Evolutionary conservation across 352 stramenopile species (phyloP).

Genomic region (Aphanomyces euteiches): DNA sequence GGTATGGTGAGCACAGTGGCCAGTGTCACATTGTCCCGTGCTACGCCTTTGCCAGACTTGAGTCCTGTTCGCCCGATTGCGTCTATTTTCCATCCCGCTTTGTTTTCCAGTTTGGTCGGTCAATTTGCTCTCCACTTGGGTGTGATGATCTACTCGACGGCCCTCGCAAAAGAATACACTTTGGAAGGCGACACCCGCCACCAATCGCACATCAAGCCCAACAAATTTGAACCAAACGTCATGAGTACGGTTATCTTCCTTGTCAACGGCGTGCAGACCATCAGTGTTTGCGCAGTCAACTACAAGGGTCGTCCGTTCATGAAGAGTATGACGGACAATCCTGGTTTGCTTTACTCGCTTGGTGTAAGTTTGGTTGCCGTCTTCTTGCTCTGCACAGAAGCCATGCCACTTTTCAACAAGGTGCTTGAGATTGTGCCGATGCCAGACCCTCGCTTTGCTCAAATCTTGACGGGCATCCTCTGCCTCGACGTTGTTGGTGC

Average conservation of each 20-base stretch:
- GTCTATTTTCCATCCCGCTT: slow-evolving; percentile 93
- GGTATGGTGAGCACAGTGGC: slow-evolving; percentile 84
- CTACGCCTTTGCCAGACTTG: slow-evolving; percentile 92
- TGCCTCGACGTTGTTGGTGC: slow-evolving; percentile 81
- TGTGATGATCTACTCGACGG: slow-evolving; percentile 90
- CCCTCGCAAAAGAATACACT: slow-evolving; percentile 89
- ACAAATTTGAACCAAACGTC: slow-evolving; percentile 96
- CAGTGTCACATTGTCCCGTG: slow-evolving; percentile 83
- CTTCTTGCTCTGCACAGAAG: slow-evolving; percentile 90
- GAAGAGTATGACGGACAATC: slow-evolving; percentile 96
- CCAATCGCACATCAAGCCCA: slow-evolving; percentile 56
- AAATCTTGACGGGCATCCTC: slow-evolving; percentile 72
- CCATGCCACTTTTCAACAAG: slow-evolving; percentile 90
- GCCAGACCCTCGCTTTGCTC: slow-evolving; percentile 80
- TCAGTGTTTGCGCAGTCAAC: slow-evolving; percentile 99
- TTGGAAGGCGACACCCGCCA: slow-evolving; percentile 70
- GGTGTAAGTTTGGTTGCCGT: slow-evolving; percentile 80
- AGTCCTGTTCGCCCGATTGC: slow-evolving; percentile 90
- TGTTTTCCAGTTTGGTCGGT: slow-evolving; percentile 92
- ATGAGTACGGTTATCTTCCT: slow-evolving; percentile 99
- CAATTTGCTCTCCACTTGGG: slow-evolving; percentile 96
- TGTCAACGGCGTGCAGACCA: slow-evolving; percentile 89
- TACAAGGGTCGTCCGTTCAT: slow-evolving; percentile 99
- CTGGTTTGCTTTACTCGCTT: slow-evolving; percentile 91
- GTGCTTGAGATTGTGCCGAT: slow-evolving; percentile 90